Percentiles rank a stretch among this genome's conserved stretches.
phyloP scores from a whole-genome alignment of 75 land plant species.

The Sequoia sempervirens region DNA sequence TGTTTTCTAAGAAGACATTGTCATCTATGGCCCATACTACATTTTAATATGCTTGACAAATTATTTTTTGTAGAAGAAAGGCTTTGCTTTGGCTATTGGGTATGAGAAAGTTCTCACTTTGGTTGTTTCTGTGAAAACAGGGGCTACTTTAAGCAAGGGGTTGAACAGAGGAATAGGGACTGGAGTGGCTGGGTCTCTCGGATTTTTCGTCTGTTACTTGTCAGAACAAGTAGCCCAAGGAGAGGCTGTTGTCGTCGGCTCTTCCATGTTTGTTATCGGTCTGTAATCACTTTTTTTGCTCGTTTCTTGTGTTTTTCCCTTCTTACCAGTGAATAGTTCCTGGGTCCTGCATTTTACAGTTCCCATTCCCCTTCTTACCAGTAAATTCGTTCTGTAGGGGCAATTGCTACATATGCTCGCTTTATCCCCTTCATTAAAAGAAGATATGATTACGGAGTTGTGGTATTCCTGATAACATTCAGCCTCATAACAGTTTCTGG shows the following conservation, averaged over 20 bases:
- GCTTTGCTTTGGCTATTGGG: background rate
- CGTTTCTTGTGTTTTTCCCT: background rate
- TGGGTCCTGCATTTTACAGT: too few species aligned
- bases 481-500: conserved; percentile 60
- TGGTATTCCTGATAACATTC: conserved; percentile 69
- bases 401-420: conserved; percentile 52
- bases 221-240: conserved; percentile 26
- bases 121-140: conserved; percentile 14
- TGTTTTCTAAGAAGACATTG: too few species aligned
- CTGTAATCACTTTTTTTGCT: background rate
- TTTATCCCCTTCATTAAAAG: conserved; percentile 64
- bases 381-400: conserved; percentile 20
- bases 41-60: background rate
- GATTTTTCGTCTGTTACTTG: conserved; percentile 38
- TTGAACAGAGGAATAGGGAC: conserved; percentile 75
- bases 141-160: conserved; percentile 73
- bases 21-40: too few species aligned
- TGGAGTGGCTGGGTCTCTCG: conserved; percentile 50
- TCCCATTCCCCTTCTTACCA: background rate
- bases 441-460: conserved; percentile 68
- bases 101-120: background rate
- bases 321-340: background rate
- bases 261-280: conserved; percentile 59
- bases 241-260: conserved; percentile 49
- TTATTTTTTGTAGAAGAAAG: background rate